Conservation (phyloP, 495 filamentous ascomycete species). For the Tetracladium marchalianum region DNA sequence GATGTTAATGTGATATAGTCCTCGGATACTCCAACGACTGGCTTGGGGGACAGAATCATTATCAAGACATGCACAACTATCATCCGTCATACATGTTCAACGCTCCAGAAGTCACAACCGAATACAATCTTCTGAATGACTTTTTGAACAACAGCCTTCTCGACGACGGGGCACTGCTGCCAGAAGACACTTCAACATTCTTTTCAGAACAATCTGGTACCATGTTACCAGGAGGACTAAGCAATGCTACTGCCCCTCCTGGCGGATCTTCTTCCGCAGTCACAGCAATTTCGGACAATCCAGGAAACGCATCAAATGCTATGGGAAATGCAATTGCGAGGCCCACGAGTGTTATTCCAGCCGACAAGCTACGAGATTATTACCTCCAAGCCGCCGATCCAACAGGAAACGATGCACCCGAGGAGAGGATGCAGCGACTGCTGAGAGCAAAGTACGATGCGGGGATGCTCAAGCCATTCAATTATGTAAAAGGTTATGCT, state of each 20-base stretch:
- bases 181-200: slow-evolving; percentile 42
- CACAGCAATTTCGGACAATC: background rate
- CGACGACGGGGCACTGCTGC: slow-evolving; percentile 61
- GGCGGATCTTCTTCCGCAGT: slow-evolving; percentile 2
- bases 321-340: slow-evolving; percentile 50
- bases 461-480: slow-evolving; percentile 89
- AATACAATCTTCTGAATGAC: slow-evolving; percentile 93
- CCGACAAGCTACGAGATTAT: slow-evolving; percentile 85
- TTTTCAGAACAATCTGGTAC: slow-evolving; percentile 16
- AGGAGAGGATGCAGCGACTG: slow-evolving; percentile 91
- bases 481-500: slow-evolving; percentile 94
- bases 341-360: slow-evolving; percentile 46
- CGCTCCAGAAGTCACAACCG: slow-evolving; percentile 84
- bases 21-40: slow-evolving; percentile 54
- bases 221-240: slow-evolving; percentile 17
- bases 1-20: slow-evolving; percentile 34
- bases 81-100: slow-evolving; percentile 95
- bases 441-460: slow-evolving; percentile 93
- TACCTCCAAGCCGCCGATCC: slow-evolving; percentile 96
- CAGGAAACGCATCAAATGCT: slow-evolving; percentile 4
- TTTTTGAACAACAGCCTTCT: slow-evolving; percentile 83
- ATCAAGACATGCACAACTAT: slow-evolving; percentile 88
- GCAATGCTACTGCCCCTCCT: slow-evolving; percentile 15
- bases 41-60: slow-evolving; percentile 53
- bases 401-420: slow-evolving; percentile 79